Evolutionary conservation across 495 filamentous ascomycete species (phyloP), one percentile per base, ranked within the genome.

Genomic region (Penicillium paradoxum): DNA sequence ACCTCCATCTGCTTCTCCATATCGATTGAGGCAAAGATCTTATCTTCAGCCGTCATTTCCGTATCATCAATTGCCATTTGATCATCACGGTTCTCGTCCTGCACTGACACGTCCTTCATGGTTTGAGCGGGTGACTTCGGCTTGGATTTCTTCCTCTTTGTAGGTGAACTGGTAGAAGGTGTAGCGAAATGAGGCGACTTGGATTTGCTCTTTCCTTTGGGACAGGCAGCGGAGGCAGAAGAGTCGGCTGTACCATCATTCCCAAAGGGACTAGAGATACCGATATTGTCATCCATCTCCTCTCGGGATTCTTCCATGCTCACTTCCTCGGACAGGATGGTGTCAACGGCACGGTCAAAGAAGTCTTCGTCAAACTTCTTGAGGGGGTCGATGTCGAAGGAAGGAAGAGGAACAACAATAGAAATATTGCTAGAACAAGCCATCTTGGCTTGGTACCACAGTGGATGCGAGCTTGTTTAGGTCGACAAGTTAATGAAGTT

Each of bases 291-390:
- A 8, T 44, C 41, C 41, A 18, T 29, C 44, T 39, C 33, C 18
- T 49, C 44, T 38, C 52, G 46, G 6, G 52, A 57, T 34, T 45
- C 49, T 51, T 68, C 61, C n/a, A 64, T 50, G 32, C 41, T 63
- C 5, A 53, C 47, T 29, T 67, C 57, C 19, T 68, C 62, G 2
- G 57, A 55, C 10, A 72, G 48, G 15, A 70, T 72, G 17, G 48
- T 11, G 6, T 72, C 57, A 9, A 65, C 15, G 1, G 56, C 57
- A 10, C 43, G 53, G 1, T 53, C 49, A 17, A 58, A 44, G 6
- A 56, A 41, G 1, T 56, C 40, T 15, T 59, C 56, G 24, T 58
- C 42, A 32, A 66, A 62, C 1, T 49, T 46, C 22, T 63, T 46
- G 48, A 63, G 65, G 6, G 52, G 50, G 15, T 54, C 32, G 15